Percentiles rank a stretch among this genome's conserved stretches.
phyloP scores from a whole-genome alignment of 345 rosid genomes.

The Hibiscus trionum region DNA sequence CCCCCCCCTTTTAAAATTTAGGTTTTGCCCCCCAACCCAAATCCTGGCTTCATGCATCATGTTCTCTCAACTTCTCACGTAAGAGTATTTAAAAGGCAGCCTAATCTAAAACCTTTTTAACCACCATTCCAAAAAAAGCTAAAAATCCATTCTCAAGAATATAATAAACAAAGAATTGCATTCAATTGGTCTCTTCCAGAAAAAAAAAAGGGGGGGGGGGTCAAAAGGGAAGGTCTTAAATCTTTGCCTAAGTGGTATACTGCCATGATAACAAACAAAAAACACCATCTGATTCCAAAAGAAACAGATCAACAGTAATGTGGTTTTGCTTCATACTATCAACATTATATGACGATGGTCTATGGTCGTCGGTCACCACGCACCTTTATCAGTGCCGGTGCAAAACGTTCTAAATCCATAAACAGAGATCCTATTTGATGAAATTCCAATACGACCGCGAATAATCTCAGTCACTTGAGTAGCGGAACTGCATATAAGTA shows the following conservation, averaged over 20 bases:
- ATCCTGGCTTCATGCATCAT: neutral
- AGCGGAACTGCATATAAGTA: conserved; percentile 32
- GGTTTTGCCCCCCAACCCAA: too few species aligned
- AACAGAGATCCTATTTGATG: conserved; percentile 40
- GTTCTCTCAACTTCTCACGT: neutral
- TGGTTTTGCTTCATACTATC: neutral
- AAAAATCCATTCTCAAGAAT: neutral
- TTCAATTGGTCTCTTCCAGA: too few species aligned
- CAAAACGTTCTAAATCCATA: conserved; percentile 68
- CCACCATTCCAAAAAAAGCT: neutral
- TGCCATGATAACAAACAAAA: neutral
- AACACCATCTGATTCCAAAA: neutral
- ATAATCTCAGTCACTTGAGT: conserved; percentile 31
- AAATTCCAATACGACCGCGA: conserved; percentile 15
- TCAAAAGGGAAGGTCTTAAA: neutral
- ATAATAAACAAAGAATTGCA: neutral
- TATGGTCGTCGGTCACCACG: neutral
- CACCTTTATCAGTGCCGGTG: conserved; percentile 57
- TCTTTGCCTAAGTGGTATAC: neutral
- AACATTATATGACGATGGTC: neutral
- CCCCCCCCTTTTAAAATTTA: too few species aligned
- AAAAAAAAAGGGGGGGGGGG: too few species aligned
- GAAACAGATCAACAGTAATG: neutral
- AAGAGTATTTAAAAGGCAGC: neutral
- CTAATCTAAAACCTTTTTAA: neutral